phyloP scores from a whole-genome alignment of 306 rosid species.

The Vigna unguiculata region DNA sequence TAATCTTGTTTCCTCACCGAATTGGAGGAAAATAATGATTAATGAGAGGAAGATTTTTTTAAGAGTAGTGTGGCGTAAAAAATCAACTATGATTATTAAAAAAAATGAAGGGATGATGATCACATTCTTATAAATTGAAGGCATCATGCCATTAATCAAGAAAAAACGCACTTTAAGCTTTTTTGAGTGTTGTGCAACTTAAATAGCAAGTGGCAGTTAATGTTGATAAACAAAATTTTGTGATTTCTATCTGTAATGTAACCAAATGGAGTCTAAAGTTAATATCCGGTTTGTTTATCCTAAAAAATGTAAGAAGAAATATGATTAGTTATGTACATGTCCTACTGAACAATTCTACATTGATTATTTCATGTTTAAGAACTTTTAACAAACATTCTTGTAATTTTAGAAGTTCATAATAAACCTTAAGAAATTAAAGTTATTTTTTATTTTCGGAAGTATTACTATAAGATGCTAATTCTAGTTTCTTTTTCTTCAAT shows the following conservation, averaged over 20 bases:
- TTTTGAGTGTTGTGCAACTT: no score
- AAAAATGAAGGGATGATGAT: background rate
- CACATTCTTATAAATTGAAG: background rate
- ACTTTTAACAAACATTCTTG: background rate
- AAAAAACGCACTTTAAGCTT: background rate
- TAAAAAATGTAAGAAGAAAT: no score
- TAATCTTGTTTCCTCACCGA: background rate
- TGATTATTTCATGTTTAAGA: no score
- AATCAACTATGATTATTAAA: background rate
- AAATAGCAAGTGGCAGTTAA: no score
- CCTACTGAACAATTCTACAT: no score
- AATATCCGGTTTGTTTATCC: no score
- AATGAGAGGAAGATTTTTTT: background rate
- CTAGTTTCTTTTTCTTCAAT: background rate
- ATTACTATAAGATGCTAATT: background rate
- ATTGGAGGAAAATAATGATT: conserved; percentile 1
- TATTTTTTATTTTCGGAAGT: background rate
- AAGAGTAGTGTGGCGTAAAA: background rate
- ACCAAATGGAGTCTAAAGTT: background rate
- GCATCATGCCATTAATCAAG: background rate
- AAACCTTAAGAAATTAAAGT: background rate
- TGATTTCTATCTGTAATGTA: no score
- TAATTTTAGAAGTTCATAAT: background rate
- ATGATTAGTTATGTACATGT: no score
- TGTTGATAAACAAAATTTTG: background rate